Evolutionary conservation across 106 monocot genomes (phyloP), one percentile per base, ranked within the genome.

Genomic region (Dendrobium catenatum): DNA sequence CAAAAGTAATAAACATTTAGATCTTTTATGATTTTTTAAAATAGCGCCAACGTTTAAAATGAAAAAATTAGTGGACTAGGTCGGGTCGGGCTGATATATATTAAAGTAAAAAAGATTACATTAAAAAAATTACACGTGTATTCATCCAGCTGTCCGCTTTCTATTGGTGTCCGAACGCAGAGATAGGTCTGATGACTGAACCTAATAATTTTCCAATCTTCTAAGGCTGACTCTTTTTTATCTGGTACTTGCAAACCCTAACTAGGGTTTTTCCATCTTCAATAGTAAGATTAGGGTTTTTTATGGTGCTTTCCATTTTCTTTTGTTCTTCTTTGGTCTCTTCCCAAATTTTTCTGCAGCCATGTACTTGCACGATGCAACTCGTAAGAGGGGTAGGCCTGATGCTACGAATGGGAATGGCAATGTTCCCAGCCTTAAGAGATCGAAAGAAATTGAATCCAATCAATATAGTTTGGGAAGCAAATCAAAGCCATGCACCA

Each of bases 401-500:
- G 73, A 79, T 22, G 78, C 18, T 6, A 73, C 79, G 55, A 79
- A 58, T 46, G 79, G 79, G 20, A 83, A 83, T 54, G 83, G 83
- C 9, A 61, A 64, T 51, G 7, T 79, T 72, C 26, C 54, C 15
- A 26, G 47, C 31, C 17, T 46, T 42, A 84, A 79, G 56, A 47
- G 74, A 19, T 3, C 61, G 10, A 84, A 73, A 91, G 91, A 91
- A 83, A 72, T 37, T 87, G 91, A 89, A 72, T 91, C 88, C 20
- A 41, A 44, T 76, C 93, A 90, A 93, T 77, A 83, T 94, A 91
- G 91, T 91, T 76, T 98, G 91, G 97, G 97, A 98, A 92, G 97
- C 97, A 98, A 98, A 98, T 94, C 92, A 86, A 98, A 94, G 94
- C 97, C 97, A 80, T 98, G 97, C 94, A 98, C 90, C 86, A 98